phyloP scores from a whole-genome alignment of 768 basidiomycete species.

The Serendipita indica region DNA sequence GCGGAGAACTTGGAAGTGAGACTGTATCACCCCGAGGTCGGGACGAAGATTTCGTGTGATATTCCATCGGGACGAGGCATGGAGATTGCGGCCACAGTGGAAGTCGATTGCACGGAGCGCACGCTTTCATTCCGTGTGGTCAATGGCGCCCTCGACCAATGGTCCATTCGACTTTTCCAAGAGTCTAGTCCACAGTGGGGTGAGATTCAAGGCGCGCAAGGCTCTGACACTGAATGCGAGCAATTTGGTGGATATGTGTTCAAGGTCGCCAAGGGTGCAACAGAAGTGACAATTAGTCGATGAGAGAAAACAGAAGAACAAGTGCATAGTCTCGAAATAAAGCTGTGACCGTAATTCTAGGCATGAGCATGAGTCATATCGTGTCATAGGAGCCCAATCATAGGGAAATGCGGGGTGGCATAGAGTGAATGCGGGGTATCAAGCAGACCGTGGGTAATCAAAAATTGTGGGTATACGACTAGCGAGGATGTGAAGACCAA shows the following conservation, averaged over 20 bases:
- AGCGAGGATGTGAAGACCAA: not conserved
- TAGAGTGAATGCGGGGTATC: not conserved
- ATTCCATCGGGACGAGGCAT: conserved; percentile 32
- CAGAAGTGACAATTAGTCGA: not conserved
- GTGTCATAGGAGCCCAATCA: too few relatives aligned
- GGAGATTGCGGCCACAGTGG: conserved; percentile 29
- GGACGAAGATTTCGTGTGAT: conserved; percentile 25
- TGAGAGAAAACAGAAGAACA: not conserved
- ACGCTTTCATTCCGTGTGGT: conserved; percentile 22
- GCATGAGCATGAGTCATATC: conserved; percentile 4
- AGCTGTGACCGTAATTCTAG: not conserved
- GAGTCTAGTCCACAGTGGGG: not conserved
- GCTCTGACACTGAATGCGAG: not conserved
- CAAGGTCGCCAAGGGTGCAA: not conserved
- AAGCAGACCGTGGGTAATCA: not conserved
- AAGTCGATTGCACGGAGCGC: conserved; percentile 23
- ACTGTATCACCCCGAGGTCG: conserved; percentile 38
- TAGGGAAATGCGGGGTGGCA: not conserved
- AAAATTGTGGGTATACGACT: conserved; percentile 2
- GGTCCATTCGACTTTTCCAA: not conserved
- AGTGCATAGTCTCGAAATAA: not conserved
- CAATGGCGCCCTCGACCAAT: conserved; percentile 1
- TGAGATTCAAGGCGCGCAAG: not conserved
- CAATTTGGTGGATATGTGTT: not conserved
- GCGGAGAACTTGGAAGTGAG: conserved; percentile 33